phyloP scores from a whole-genome alignment of 108 stramenopile genomes.

The Fragilaria crotonensis region DNA sequence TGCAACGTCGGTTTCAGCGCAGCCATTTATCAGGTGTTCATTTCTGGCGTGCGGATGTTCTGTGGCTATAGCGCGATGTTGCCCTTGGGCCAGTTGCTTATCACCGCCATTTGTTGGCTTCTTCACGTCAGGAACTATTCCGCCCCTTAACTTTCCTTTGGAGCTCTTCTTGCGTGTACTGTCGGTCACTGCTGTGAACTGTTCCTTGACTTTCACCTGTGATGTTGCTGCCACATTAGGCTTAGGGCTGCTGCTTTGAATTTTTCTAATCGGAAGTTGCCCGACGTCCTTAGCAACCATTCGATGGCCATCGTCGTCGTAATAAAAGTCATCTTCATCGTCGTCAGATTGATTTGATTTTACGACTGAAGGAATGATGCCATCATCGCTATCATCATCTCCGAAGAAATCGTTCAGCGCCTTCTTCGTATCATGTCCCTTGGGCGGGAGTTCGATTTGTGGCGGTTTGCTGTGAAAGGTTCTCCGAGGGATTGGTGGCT shows the following conservation, averaged over 20 bases:
- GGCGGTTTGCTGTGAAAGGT: not conserved
- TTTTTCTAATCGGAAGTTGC: no score
- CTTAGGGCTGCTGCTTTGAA: no score
- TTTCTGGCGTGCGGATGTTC: not conserved
- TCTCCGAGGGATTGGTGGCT: not conserved
- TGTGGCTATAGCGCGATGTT: not conserved
- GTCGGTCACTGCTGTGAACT: no score
- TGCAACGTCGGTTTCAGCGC: not conserved
- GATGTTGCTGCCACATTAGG: no score
- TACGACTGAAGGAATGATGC: not conserved
- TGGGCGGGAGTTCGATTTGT: not conserved
- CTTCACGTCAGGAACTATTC: not conserved
- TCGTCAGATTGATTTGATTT: constrained; percentile 11
- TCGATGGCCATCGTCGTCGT: constrained; percentile 23
- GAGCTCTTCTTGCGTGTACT: no score
- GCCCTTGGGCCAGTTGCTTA: not conserved
- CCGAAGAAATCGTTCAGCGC: constrained; percentile 56
- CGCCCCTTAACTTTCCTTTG: not conserved
- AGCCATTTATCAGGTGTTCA: not conserved
- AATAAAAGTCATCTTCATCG: constrained; percentile 36
- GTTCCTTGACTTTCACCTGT: no score
- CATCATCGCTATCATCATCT: constrained; percentile 26
- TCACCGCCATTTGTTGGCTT: not conserved
- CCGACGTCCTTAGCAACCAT: no score
- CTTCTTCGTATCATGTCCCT: constrained; percentile 5